These are phyloP conservation scores for Penicillium pulvis DNA, from an alignment of 495 filamentous ascomycete species.

Conservation along the genomic window DNA sequence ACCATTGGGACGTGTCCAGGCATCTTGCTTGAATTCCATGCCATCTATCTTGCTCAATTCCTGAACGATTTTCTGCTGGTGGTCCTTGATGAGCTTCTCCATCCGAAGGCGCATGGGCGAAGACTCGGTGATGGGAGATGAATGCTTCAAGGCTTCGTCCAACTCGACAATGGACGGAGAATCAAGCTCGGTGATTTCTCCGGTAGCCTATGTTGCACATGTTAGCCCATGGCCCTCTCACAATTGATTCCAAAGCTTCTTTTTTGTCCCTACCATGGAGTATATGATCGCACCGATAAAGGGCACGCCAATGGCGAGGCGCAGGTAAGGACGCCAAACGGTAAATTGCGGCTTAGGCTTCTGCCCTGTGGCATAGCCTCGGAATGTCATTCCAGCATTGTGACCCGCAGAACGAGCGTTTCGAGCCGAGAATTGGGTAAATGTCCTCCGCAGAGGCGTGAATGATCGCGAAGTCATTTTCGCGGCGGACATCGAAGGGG, in stretches of 20 bases:
- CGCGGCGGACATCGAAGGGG: constrained; percentile 14
- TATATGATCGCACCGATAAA: constrained; percentile 65
- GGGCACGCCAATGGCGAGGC: constrained; percentile 61
- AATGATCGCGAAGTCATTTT: constrained; percentile 43
- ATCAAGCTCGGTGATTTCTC: constrained; percentile 55
- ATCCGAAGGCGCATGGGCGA: constrained; percentile 98
- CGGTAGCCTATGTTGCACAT: constrained; percentile 40
- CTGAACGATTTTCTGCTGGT: constrained; percentile 82
- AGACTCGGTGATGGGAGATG: constrained; percentile 49
- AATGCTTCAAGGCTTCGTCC: constrained; percentile 46
- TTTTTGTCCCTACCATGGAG: constrained; percentile 57
- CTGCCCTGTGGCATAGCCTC: constrained; percentile 36
- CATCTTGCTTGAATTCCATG: constrained; percentile 75
- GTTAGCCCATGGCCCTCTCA: constrained; percentile 11
- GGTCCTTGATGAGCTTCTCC: constrained; percentile 91
- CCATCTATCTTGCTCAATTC: constrained; percentile 83
- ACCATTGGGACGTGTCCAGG: constrained; percentile 84
- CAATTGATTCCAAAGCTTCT: neutral
- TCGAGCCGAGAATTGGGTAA: constrained; percentile 31
- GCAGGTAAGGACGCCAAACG: constrained; percentile 54
- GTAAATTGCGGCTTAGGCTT: constrained; percentile 34
- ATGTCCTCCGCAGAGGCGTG: constrained; percentile 43
- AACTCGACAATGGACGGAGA: constrained; percentile 58
- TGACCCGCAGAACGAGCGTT: constrained; percentile 25
- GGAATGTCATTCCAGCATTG: constrained; percentile 24